Conservation (phyloP, 257 asterid genomes). For the Solanum sejunctum region DNA sequence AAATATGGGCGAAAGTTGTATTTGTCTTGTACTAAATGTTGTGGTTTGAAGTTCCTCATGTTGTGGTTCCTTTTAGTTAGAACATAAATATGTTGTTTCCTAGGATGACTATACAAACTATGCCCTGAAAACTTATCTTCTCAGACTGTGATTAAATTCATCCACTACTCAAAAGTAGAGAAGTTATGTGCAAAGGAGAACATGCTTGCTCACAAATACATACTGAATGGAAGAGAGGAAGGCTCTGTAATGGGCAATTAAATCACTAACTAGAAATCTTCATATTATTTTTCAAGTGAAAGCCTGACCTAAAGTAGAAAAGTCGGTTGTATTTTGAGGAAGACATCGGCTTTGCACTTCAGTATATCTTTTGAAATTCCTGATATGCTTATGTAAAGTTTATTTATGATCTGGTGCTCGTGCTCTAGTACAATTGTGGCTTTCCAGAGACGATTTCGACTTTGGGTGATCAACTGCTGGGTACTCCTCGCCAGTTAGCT, state of each 20-base stretch:
- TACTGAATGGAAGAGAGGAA: background rate
- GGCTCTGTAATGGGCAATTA: background rate
- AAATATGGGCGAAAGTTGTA: background rate
- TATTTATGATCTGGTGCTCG: background rate
- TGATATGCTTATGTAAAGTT: background rate
- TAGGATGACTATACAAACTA: background rate
- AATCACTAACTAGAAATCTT: background rate
- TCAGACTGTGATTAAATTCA: background rate
- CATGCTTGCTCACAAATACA: background rate
- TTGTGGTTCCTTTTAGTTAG: background rate
- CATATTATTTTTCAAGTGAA: background rate
- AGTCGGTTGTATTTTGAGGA: background rate
- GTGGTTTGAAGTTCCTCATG: background rate
- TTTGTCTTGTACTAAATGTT: background rate
- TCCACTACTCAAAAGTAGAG: background rate
- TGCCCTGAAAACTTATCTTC: background rate
- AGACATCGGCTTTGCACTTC: background rate
- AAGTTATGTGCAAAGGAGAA: background rate
- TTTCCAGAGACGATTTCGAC: background rate
- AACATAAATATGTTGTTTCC: background rate
- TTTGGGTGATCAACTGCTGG: background rate
- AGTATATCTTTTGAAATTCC: background rate
- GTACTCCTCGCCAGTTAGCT: background rate
- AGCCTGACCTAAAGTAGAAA: background rate
- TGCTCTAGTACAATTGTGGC: background rate